Base-by-base conservation (phyloP, 1,139 yeast genomes). In the Hemisphaericaspora xylofermentans region DNA sequence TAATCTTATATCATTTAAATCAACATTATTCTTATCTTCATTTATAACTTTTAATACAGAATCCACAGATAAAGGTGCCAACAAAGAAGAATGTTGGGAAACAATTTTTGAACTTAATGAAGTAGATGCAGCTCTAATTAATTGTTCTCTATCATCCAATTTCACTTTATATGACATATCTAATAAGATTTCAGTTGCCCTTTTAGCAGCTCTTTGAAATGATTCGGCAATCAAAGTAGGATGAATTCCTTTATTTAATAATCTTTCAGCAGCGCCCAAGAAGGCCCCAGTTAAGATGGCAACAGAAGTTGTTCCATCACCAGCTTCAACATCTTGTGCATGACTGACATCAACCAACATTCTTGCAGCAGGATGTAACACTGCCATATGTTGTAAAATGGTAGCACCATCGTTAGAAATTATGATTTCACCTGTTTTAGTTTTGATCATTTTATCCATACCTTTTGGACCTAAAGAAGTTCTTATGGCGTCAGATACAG, bases 391-490 rank as follows among this genome's bases (percentile, higher is more conserved):
- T 58, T 88, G 85, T 54, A 94, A 73, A 56, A 94, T 94, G 14
- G 98, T 89, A 61, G 95, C 98, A 33, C 99, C 99, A 66, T 93
- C 99, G 63, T 93, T 94, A 48, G 98, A 89, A 52, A 94, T 91
- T 58, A 93, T 86, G 53, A 93, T 87, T 58, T 93, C 93, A 30
- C 98, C 98, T 39, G 78, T 78, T 42, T 91, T 85, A 25, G 98
- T 89, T 66, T 88, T 89, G 68, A 88, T 88, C 98, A 93, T 93
- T 72, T 94, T 94, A 64, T 93, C 99, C 98, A 93, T 93, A 46
- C 99, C 98, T 64, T 89, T 91, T 40, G 99, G 99, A 27, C 99
- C 99, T 45, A 93, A 72, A 9, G 98, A 89, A 3, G 99, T 93
- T 64, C 98, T 79, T 59, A 93, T 89, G 40, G 98, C 98, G 65